Base-by-base conservation (phyloP, 2,329 filamentous ascomycete genomes). In the Didymella segeticola region DNA sequence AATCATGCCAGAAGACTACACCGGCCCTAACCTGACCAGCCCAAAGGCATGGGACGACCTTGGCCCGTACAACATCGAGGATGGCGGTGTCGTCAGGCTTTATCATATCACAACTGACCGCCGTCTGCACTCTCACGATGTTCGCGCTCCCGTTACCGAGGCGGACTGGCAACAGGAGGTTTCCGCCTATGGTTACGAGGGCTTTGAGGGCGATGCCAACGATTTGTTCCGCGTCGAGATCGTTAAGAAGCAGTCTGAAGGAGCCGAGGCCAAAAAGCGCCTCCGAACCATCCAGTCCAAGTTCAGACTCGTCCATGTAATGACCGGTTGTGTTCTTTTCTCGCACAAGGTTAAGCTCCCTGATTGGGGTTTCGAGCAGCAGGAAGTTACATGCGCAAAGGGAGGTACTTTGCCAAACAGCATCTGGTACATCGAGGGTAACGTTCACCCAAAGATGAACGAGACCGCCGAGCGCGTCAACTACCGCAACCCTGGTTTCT, bases 291-390 rank as follows among this genome's bases (percentile, higher is more conserved):
- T 99, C 61, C 88, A 99, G 78, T 92, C 92, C 67, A 98, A 98
- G 79, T 99, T 99, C 81, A 89, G 87, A 71, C 88, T 99, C 37
- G 85, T 98, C 27, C 95, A 99, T 72, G 79, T 96, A 73, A 98
- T 99, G 95, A 96, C 92, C 59, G 93, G 93, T 39, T 99, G 95
- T 72, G 90, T 89, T 11, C 83, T 99, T 20, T 99, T 99, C 82
- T 98, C 93, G 0, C 95, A 99, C 83, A 98, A 97, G 80, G 93
- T 98, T 73, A 99, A 99, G 81, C 87, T 99, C 53, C 95, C 95
- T 3, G 92, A 96, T 2, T 99, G 95, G 95, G 95, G 90, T 39
- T 99, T 89, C 46, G 95, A 98, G 75, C 95, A 99, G 76, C 95
- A 99, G 75, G 95, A 99, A 77, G 95, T 99, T n/a, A 98, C 93